Evolutionary conservation across 2,329 filamentous ascomycete species (phyloP).

Genomic region (Sporothrix luriei): DNA sequence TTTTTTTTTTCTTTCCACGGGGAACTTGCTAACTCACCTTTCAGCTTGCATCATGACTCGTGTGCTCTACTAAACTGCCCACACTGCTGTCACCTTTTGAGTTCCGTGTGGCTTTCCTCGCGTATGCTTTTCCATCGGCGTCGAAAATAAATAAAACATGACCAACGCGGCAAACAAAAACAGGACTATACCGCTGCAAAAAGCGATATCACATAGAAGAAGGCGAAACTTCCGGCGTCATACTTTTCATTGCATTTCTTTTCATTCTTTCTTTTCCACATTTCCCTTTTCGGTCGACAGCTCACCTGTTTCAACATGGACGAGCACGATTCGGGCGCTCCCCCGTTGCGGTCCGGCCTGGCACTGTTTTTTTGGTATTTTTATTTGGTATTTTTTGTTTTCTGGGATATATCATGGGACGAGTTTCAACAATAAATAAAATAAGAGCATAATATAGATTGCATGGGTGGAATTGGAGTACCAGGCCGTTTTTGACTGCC

Average conservation of each 20-base stretch:
- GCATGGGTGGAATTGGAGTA: constrained; percentile 11
- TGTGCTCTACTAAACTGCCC: constrained; percentile 48
- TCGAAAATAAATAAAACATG: constrained; percentile 22
- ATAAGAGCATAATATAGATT: constrained; percentile 7
- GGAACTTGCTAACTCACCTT: constrained; percentile 24
- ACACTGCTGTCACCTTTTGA: not conserved
- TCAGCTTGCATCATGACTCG: constrained; percentile 52
- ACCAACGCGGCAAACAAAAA: constrained; percentile 12
- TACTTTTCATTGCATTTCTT: constrained; percentile 27
- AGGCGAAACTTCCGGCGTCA: constrained; percentile 23
- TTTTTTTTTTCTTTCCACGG: not conserved
- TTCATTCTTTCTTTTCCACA: constrained; percentile 23
- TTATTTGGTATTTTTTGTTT: constrained; percentile 16
- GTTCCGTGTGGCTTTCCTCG: not conserved
- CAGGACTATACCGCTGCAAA: constrained; percentile 1
- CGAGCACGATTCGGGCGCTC: constrained; percentile 21
- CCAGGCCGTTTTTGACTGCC: not conserved
- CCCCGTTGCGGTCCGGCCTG: constrained; percentile 14
- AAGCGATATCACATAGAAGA: constrained; percentile 20
- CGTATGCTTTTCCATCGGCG: constrained; percentile 14
- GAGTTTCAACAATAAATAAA: constrained; percentile 27
- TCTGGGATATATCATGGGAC: constrained; percentile 22
- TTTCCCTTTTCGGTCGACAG: constrained; percentile 26
- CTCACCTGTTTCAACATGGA: constrained; percentile 38
- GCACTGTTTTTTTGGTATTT: constrained; percentile 13